A percentile compares a stretch with the other conserved stretches of the same genome.
Evolutionary conservation across 805 yeast genomes (phyloP).

Genomic region (Candida palmyrensis): DNA sequence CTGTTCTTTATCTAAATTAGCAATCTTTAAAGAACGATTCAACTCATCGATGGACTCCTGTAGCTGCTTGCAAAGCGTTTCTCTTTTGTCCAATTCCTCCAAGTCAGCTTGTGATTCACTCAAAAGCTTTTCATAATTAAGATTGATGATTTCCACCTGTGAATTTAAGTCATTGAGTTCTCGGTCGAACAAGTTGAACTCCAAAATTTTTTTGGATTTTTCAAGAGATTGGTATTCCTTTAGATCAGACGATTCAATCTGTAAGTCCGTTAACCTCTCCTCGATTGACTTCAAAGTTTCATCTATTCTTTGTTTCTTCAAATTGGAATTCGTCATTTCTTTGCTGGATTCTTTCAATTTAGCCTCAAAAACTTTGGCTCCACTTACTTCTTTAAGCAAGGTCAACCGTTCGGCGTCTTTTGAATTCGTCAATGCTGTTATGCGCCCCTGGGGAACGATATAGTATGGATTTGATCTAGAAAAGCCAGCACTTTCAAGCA

Average conservation of each 20-base stretch:
- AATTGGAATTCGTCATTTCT: conserved; percentile 71
- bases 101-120: conserved; percentile 51
- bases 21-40: conserved; percentile 45
- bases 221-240: conserved; percentile 65
- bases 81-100: conserved; percentile 57
- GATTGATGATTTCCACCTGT: conserved; percentile 57
- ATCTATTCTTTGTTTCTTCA: conserved; percentile 65
- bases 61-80: conserved; percentile 42
- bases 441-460: conserved; percentile 95
- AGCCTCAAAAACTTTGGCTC: conserved; percentile 85
- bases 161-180: conserved; percentile 62
- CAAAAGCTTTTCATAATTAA: conserved; percentile 46
- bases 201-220: conserved; percentile 61
- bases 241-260: conserved; percentile 73
- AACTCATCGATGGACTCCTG: conserved; percentile 42
- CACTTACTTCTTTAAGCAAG: conserved; percentile 86
- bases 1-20: conserved; percentile 53
- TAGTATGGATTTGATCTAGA: conserved; percentile 88
- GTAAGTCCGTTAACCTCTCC: conserved; percentile 70
- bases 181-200: conserved; percentile 70
- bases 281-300: conserved; percentile 68
- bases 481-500: conserved; percentile 89
- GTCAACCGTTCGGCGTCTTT: conserved; percentile 77
- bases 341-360: conserved; percentile 73
- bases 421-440: conserved; percentile 83